Base-by-base conservation (phyloP, 495 filamentous ascomycete genomes). In the Hyaloscypha finlandica region DNA sequence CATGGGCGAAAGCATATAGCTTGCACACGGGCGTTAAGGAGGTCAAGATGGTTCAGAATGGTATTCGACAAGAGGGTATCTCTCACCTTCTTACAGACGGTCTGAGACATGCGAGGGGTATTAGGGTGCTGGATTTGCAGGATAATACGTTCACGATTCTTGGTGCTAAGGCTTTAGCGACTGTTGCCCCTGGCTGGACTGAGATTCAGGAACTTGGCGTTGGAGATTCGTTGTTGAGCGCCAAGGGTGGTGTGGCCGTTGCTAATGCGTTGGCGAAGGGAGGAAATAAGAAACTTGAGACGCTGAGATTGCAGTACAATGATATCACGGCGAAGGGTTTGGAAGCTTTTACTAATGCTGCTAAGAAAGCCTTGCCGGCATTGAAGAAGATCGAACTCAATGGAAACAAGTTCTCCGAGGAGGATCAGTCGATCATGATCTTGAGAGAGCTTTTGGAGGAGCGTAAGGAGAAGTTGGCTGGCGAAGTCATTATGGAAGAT, bases 41-140 rank as follows among this genome's bases (percentile, higher is more conserved):
- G 59, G 87, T 99, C 63, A 96, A 94, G 85, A 97, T 99, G 95
- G 93, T 95, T 42, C 95, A 98, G 77, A 98, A 99, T 77, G 95
- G 96, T 57, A 99, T 99, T 68, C 86, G 95, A 37, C 92, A 94
- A 74, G 92, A 97, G 78, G 95, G 95, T 66, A 92, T 97, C 71
- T 86, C 87, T 61, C 80, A 86, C 68, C 78, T 99, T 56, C 74
- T 99, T 58, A 86, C 84, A 66, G 82, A 93, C 56, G 95, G 95
- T 67, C 81, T 99, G 51, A 81, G 84, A 60, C 83, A 89, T 68
- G 85, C 90, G 37, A 81, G 74, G 25, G 78, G 79, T 39, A 82
- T 99, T 42, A 77, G 87, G 75, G 83, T 92, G 53, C 76, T 98
- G 42, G 95, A 99, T 83, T 78, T 99, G 70, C 94, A 99, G 79